Base-by-base conservation (phyloP, 495 filamentous ascomycete genomes). In the Daldinia caldariorum region DNA sequence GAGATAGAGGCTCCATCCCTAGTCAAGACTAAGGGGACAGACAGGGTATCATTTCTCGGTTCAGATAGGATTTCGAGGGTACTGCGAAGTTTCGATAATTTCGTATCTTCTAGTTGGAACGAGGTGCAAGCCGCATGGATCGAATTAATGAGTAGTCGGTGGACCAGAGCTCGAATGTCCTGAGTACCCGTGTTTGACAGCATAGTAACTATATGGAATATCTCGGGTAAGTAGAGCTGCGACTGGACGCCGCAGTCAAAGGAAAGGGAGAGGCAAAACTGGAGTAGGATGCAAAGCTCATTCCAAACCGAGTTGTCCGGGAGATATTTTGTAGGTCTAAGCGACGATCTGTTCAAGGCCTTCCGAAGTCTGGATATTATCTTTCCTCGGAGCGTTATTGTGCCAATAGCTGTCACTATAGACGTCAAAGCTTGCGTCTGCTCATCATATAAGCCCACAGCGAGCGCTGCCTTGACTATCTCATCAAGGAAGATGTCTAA, bases 141-240 rank as follows among this genome's bases (percentile, higher is more conserved):
- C 14, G 86, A 84, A 72, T 90, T 90, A 63, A 89, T 82, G 16
- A 90, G 76, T 43, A 90, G 76, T 57, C 85, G 81, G 64, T 89
- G 87, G 14, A 89, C 87, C 6, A 83, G 77, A 9, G 85, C 75
- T 53, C 88, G 79, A 10, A 89, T 79, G 13, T 84, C 82, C n/a
- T 82, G 72, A 16, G 82, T 75, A 38, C 88, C 88, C 20, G 84
- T 87, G 67, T 89, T 89, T 31, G 87, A 85, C 12, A 89, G 81
- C 85, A 90, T 89, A 1, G 88, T 89, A 61, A 89, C 86, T 54
- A 89, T 78, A 77, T 90, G 88, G 75, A 89, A 89, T 55, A 90
- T 81, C 74, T 90, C 88, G 5, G 88, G 87, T 12, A 90, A 78
- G 59, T 86, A 89, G 38, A 89, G 78, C 74, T 89, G 87, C 12